These are phyloP conservation scores for Stachybotrys chlorohalonatus DNA, from an alignment of 2,329 filamentous ascomycete genomes.

Conservation along the genomic window DNA sequence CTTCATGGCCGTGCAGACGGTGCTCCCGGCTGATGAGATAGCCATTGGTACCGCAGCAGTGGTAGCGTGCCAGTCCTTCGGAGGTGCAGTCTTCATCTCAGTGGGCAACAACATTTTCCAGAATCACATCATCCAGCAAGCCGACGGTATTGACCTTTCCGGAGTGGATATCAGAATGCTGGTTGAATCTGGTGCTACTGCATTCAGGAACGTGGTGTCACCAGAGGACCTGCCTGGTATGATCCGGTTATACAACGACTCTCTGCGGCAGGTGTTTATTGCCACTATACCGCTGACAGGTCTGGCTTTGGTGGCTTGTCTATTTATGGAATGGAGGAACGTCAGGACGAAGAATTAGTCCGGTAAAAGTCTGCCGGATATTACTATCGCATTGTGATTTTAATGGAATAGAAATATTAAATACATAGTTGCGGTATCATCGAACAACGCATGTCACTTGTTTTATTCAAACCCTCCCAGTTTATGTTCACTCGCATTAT, in stretches of 20 bases:
- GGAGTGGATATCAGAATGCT: background rate
- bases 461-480: too few species aligned
- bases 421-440: too few species aligned
- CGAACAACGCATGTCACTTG: too few species aligned
- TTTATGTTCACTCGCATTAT: too few species aligned
- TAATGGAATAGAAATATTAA: too few species aligned
- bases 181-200: background rate
- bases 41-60: background rate
- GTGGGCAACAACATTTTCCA: conserved; percentile 1
- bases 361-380: background rate
- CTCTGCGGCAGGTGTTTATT: background rate
- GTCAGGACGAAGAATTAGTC: background rate
- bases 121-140: background rate
- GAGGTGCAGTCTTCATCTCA: background rate
- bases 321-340: background rate
- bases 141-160: background rate
- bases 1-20: background rate
- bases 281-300: background rate
- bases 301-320: background rate
- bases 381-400: too few species aligned
- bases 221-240: background rate
- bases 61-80: background rate
- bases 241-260: background rate
- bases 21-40: background rate
- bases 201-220: background rate